Evolutionary conservation across 352 stramenopile genomes (phyloP), one percentile per base, ranked within the genome.

Genomic region (Globisporangium lucens): DNA sequence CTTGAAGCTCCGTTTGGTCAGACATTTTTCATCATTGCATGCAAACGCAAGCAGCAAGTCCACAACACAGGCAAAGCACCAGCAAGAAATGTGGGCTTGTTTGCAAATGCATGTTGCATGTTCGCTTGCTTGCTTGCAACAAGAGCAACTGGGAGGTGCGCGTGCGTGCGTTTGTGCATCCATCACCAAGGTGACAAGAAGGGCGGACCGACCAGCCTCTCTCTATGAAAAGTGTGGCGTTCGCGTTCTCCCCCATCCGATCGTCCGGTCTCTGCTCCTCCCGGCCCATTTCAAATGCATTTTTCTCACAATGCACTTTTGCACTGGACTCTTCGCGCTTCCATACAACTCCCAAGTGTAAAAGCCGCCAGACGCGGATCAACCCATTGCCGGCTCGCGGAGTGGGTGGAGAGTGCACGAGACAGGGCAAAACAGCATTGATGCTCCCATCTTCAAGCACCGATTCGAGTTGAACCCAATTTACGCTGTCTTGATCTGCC

Each of bases 111-210:
- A 33, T 33, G 30, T 33, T 33, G 30, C 30, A 33, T 33, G 30
- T 33, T 33, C 29, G 29, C 29, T n/a, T 49, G 41, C 6, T 49
- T 51, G 43, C 20, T 51, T 51, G 55, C 55, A 61, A 8, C 56
- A 61, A 61, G 33, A 33, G 56, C 56, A 47, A n/a, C 56, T 60
- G 43, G 41, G 51, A 41, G n/a, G 51, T 41, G 33, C 33, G 13
- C 30, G n/a, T 57, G 60, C 60, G 60, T 66, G 60, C 60, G 60
- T 58, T 41, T 56, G 60, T 56, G 60, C 60, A 66, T 66, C 60
- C 60, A 66, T 59, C 51, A 66, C 46, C 36, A 47, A 47, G 33
- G 17, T 43, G 30, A 27, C 38, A 41, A 66, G 29, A 66, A 41
- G 60, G 60, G 60, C 60, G 60, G 60, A 66, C 60, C 47, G 41